Base-by-base conservation (phyloP, 768 basidiomycete species). In the Lactifluus piperatus region DNA sequence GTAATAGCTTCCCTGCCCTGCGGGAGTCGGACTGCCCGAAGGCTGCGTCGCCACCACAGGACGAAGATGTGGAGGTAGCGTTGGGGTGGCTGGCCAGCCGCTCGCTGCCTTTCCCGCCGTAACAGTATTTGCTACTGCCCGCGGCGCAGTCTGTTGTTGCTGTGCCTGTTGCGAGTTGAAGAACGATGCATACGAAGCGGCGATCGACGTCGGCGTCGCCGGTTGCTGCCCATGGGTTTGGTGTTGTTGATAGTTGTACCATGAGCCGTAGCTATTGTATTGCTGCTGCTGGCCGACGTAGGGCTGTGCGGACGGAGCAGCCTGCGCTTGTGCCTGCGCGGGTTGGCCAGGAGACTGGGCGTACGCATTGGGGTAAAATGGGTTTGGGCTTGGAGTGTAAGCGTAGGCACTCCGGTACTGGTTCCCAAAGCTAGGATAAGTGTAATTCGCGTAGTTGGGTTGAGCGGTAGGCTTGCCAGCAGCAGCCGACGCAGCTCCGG, bases 81-180 rank as follows among this genome's bases (percentile, higher is more conserved):
- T 76, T 22, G 76, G 71, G 1, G 75, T 55, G 9, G 39, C 64
- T 60, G 68, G 16, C 58, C 68, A 69, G 34, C 51, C 59, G 34
- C 66, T 68, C 37, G 64, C 63, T 9, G 64, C 53, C 37, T 64
- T 55, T 20, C 65, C 62, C 2, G 75, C 43, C 66, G 77, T 63
- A 26, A 80, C 79, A 0, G 81, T 82, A 48, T 82, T 83, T 10
- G 80, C 81, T 6, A 82, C 81, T 3, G 78, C 81, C 5, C 81
- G 77, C 54, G 58, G 63, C 24, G 51, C 53, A 8, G 50, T 53
- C 27, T 60, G 66, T 39, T 62, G 53, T 36, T 70, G 71, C 26
- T 69, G 63, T 27, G 69, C 36, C 30, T 55, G 54, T 30, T 60
- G 58, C 43, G 74, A 43, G 62, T 67, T 71, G 60, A 76, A 80